Evolutionary conservation across 2,329 filamentous ascomycete genomes (phyloP).

Genomic region (Anthostomella pinea): DNA sequence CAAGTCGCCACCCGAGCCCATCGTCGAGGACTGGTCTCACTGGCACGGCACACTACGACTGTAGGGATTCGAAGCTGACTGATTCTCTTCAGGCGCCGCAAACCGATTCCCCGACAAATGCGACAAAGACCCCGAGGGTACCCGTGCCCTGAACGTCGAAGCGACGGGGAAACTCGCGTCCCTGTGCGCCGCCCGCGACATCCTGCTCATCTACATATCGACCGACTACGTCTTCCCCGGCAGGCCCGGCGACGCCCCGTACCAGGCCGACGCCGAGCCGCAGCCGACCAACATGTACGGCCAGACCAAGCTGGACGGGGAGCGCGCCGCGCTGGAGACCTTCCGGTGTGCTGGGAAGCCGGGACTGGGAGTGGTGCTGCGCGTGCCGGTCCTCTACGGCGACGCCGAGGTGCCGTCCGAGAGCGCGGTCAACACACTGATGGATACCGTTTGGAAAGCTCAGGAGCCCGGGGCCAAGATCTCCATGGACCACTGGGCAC

Average conservation of each 20-base stretch:
- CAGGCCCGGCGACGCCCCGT: conserved; percentile 76
- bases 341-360: conserved; percentile 47
- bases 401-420: conserved; percentile 67
- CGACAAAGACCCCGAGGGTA: conserved; percentile 73
- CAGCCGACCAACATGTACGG: conserved; percentile 75
- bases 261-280: conserved; percentile 61
- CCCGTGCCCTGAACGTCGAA: conserved; percentile 69
- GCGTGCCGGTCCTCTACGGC: conserved; percentile 84
- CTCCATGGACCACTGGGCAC: conserved; percentile 82
- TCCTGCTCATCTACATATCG: conserved; percentile 73
- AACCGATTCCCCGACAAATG: conserved; percentile 87
- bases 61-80: too few species aligned
- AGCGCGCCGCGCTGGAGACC: conserved; percentile 63
- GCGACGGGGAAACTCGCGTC: conserved; percentile 66
- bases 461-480: conserved; percentile 61
- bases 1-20: conserved; percentile 40
- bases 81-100: conserved; percentile 63
- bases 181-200: conserved; percentile 59
- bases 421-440: conserved; percentile 78
- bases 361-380: conserved; percentile 65
- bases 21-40: not conserved
- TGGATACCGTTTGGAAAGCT: conserved; percentile 73
- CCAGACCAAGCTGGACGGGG: conserved; percentile 59
- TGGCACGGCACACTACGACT: too few species aligned
- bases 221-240: conserved; percentile 81